These are phyloP conservation scores for Nyssa sinensis DNA, from an alignment of 148 eudicot genomes.

Conservation along the genomic window DNA sequence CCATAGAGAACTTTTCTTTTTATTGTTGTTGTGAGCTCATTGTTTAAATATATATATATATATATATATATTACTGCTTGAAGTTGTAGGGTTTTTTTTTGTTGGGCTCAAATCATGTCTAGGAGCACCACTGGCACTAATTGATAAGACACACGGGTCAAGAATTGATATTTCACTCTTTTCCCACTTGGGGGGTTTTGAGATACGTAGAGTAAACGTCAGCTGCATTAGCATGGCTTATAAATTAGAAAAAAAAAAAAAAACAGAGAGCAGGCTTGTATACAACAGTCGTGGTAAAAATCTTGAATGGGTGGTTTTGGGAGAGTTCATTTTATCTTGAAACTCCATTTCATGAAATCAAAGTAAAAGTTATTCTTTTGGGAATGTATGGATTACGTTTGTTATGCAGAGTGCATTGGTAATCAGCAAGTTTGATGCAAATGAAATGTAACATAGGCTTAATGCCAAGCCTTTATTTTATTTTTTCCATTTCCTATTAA, in stretches of 20 bases:
- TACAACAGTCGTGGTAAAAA: background rate
- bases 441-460: no score
- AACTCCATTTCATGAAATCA: background rate
- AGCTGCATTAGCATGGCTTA: constrained; percentile 15
- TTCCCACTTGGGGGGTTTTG: constrained; percentile 10
- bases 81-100: background rate
- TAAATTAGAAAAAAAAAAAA: constrained; percentile 14
- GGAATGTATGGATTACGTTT: no score
- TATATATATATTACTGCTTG: no score
- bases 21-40: background rate
- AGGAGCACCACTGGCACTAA: background rate
- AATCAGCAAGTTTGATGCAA: no score
- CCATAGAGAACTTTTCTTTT: constrained; percentile 27
- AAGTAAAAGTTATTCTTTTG: background rate
- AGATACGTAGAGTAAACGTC: constrained; percentile 12
- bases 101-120: background rate
- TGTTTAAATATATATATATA: background rate
- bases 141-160: background rate
- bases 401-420: no score
- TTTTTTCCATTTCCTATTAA: background rate
- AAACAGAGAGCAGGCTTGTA: background rate
- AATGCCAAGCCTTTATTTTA: background rate
- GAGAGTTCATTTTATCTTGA: background rate
- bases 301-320: background rate
- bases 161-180: background rate